Evolutionary conservation across 1,139 yeast species (phyloP).

Genomic region (Nadsonia commutata): DNA sequence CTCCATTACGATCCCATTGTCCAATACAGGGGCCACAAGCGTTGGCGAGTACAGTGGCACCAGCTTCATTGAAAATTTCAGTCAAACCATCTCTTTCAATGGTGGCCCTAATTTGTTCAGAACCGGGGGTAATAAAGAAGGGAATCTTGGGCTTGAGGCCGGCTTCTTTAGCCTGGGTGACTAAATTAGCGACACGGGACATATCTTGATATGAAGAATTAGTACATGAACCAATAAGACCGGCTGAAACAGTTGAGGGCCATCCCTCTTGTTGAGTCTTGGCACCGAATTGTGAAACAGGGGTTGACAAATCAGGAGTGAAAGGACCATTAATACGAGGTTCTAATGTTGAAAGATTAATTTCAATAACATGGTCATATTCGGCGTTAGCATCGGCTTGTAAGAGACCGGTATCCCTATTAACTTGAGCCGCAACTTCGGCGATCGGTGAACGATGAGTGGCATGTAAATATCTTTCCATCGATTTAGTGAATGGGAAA

Average conservation of each 20-base stretch:
- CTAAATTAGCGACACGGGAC: constrained; percentile 94
- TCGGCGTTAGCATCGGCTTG: constrained; percentile 89
- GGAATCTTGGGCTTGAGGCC: constrained; percentile 84
- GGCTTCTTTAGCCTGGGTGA: constrained; percentile 77
- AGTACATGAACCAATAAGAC: constrained; percentile 97
- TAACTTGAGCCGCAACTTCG: constrained; percentile 45
- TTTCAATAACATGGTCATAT: constrained; percentile 91
- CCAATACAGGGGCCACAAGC: constrained; percentile 99
- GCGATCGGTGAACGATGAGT: constrained; percentile 78
- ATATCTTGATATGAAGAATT: constrained; percentile 98
- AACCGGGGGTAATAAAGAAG: constrained; percentile 96
- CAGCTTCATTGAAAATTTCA: constrained; percentile 77
- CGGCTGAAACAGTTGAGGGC: constrained; percentile 91
- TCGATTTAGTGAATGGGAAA: constrained; percentile 90
- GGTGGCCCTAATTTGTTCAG: constrained; percentile 98
- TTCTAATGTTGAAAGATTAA: constrained; percentile 87
- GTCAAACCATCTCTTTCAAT: constrained; percentile 95
- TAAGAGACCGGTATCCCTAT: constrained; percentile 58
- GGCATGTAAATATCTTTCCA: constrained; percentile 79
- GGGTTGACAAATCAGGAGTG: constrained; percentile 98
- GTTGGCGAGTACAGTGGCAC: constrained; percentile 92
- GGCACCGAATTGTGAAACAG: constrained; percentile 83
- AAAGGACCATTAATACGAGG: constrained; percentile 98
- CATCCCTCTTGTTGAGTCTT: constrained; percentile 78
- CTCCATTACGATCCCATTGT: constrained; percentile 80